A percentile compares a stretch with the other conserved stretches of the same genome.
Conservation (phyloP, 176 grass and related monocot genomes). For the Urochloa ruziziensis region DNA sequence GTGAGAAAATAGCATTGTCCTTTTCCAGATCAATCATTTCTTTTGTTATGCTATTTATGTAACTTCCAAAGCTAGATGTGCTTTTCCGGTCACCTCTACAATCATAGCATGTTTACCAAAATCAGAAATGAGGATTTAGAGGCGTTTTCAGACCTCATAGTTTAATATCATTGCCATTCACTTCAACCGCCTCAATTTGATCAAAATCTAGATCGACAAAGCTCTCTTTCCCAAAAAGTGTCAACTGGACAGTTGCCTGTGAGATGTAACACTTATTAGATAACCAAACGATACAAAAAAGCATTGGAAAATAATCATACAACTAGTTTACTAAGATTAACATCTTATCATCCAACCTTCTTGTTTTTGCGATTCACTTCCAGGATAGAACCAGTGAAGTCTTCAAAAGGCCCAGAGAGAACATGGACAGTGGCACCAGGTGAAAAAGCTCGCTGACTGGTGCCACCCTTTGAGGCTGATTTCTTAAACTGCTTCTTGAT, state of each 20-base stretch:
- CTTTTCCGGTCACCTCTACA: neutral
- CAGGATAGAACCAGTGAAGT: conserved; percentile 67
- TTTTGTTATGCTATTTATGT: neutral
- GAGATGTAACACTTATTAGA: conserved; percentile 28
- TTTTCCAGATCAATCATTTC: neutral
- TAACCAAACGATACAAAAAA: conserved; percentile 20
- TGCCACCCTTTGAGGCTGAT: conserved; percentile 16
- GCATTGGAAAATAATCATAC: neutral
- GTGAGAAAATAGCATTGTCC: neutral
- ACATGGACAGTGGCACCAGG: conserved; percentile 63
- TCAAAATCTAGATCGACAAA: conserved; percentile 84
- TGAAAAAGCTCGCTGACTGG: conserved; percentile 23
- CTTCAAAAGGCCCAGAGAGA: conserved; percentile 64
- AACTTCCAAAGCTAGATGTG: neutral
- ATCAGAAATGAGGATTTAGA: neutral
- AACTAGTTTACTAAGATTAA: neutral
- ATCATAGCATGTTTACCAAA: neutral
- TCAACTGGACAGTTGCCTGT: conserved; percentile 66
- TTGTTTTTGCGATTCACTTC: conserved; percentile 63
- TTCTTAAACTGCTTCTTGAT: conserved; percentile 49
- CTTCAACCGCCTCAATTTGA: conserved; percentile 59
- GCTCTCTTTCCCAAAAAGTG: conserved; percentile 87
- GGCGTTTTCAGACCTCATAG: neutral
- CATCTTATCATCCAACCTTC: conserved; percentile 47
- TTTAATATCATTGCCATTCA: conserved; percentile 13